Conservation (phyloP, 345 rosid genomes). For the Brassica juncea region DNA sequence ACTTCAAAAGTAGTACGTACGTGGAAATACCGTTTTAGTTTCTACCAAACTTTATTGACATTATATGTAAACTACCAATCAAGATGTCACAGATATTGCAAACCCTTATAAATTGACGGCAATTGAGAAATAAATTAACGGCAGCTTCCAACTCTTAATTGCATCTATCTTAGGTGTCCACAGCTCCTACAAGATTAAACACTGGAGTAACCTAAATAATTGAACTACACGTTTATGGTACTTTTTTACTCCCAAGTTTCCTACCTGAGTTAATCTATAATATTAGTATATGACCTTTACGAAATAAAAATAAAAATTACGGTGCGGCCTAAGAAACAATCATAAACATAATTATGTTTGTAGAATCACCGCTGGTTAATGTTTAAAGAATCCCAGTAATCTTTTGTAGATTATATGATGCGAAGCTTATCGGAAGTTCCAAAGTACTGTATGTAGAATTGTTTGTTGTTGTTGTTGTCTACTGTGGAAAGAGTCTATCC, state of each 20-base stretch:
- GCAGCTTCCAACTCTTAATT: conserved; percentile 20
- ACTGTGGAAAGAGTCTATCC: too few species aligned
- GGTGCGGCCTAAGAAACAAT: background rate
- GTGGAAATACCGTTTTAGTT: conserved; percentile 1
- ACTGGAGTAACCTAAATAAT: background rate
- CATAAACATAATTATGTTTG: background rate
- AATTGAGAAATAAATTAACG: background rate
- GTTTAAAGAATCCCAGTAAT: too few species aligned
- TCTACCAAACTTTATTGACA: conserved; percentile 26
- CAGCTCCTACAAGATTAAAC: conserved; percentile 3
- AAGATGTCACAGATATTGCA: conserved; percentile 9
- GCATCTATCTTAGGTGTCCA: background rate
- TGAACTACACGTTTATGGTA: background rate
- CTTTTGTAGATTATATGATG: too few species aligned
- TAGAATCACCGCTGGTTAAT: too few species aligned
- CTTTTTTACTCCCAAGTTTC: background rate
- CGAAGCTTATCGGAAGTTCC: too few species aligned
- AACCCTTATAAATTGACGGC: conserved; percentile 32
- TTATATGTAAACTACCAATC: conserved; percentile 7
- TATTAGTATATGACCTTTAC: background rate
- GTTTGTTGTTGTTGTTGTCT: too few species aligned
- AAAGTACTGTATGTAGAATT: too few species aligned
- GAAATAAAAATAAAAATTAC: background rate
- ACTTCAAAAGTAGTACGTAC: conserved; percentile 1
- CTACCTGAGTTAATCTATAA: background rate